A percentile compares a stretch with the other conserved stretches of the same genome.
phyloP scores from a whole-genome alignment of 805 yeast species.

The Kuraishia molischiana region DNA sequence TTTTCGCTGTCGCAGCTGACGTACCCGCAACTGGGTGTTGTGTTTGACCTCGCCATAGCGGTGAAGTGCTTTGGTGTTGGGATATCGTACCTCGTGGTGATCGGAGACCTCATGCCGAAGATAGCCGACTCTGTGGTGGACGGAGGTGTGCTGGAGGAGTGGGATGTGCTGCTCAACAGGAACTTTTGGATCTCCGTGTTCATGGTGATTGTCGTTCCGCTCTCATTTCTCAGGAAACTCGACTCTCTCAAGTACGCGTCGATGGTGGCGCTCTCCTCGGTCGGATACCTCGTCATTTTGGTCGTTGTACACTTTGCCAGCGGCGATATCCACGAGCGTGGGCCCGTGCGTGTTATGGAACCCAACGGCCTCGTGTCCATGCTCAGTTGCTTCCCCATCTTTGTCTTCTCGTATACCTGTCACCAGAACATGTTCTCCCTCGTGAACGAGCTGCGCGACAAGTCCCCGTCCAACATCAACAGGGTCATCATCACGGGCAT shows the following conservation, averaged over 20 bases:
- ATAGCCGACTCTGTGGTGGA: conserved; percentile 25
- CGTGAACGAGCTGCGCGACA: conserved; percentile 66
- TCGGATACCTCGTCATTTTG: conserved; percentile 62
- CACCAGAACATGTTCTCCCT: conserved; percentile 92
- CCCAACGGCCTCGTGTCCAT: conserved; percentile 38
- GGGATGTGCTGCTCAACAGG: conserved; percentile 25
- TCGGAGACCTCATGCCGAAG: conserved; percentile 63
- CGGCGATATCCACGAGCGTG: conserved; percentile 46
- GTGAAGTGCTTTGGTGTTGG: conserved; percentile 68
- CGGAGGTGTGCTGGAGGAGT: conserved; percentile 8
- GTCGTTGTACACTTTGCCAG: conserved; percentile 63
- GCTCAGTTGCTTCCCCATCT: conserved; percentile 78
- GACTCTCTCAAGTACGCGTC: conserved; percentile 85
- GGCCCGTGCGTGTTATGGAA: conserved; percentile 34
- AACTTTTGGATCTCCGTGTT: conserved; percentile 54
- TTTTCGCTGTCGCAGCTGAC: conserved; percentile 53
- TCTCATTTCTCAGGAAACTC: conserved; percentile 64
- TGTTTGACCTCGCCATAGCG: conserved; percentile 62
- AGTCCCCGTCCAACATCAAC: conserved; percentile 34
- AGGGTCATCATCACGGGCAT: conserved; percentile 44
- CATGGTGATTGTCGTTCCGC: conserved; percentile 45
- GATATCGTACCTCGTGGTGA: conserved; percentile 55
- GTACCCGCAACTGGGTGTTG: conserved; percentile 48
- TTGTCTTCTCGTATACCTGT: conserved; percentile 91
- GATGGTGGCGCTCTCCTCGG: conserved; percentile 71